Conservation (phyloP, 2,329 filamentous ascomycete species). For the Fusarium sp. region DNA sequence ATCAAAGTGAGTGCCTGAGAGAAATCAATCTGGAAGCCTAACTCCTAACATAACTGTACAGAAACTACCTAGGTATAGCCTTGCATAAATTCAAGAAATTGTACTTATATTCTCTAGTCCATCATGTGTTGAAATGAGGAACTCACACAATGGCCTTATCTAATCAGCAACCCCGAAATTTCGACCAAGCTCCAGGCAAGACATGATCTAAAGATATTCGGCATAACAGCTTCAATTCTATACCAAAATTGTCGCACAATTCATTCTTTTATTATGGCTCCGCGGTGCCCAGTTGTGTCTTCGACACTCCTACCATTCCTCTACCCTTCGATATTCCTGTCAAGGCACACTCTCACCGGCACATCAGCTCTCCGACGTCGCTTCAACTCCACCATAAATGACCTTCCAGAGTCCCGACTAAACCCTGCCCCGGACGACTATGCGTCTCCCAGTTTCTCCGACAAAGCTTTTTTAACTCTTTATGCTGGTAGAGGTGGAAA, state of each 20-base stretch:
- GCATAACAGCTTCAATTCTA: constrained; percentile 1
- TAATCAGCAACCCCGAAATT: constrained; percentile 33
- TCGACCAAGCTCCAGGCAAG: constrained; percentile 4
- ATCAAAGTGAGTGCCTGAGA: not conserved
- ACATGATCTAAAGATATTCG: constrained; percentile 6
- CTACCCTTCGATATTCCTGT: constrained; percentile 57
- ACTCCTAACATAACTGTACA: not conserved
- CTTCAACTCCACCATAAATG: constrained; percentile 47
- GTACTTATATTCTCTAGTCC: not conserved
- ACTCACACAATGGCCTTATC: constrained; percentile 21
- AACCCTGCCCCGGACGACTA: constrained; percentile 89
- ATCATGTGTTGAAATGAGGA: not conserved
- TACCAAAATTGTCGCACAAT: constrained; percentile 4
- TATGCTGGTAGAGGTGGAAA: constrained; percentile 85
- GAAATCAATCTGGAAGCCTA: not conserved
- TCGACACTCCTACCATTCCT: constrained; percentile 54
- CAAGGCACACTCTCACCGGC: constrained; percentile 19
- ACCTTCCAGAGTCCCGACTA: constrained; percentile 66
- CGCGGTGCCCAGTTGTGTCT: constrained; percentile 37
- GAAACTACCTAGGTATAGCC: not conserved
- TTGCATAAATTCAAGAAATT: not conserved
- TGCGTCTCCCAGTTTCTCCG: constrained; percentile 82
- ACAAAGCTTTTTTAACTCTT: constrained; percentile 81
- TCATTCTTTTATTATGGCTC: constrained; percentile 38
- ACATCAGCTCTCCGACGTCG: constrained; percentile 23